Evolutionary conservation across 2,329 filamentous ascomycete species (phyloP).

Genomic region (Fusarium sp.): DNA sequence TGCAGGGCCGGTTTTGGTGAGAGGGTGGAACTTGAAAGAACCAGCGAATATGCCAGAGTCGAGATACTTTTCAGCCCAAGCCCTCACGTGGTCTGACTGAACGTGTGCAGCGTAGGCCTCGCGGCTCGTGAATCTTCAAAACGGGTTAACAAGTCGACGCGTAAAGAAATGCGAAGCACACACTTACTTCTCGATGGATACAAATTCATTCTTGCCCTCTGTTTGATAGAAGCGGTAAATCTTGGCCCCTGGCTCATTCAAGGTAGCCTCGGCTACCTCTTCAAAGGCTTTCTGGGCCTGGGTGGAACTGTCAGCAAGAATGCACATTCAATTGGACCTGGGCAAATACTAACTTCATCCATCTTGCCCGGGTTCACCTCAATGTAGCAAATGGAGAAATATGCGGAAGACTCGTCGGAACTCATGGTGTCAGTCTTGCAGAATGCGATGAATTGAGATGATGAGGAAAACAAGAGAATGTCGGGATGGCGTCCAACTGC

Average conservation of each 20-base stretch:
- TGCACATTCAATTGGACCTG: neutral
- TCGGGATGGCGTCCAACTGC: too few species aligned
- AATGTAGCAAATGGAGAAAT: neutral
- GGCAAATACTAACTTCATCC: neutral
- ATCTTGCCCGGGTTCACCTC: neutral
- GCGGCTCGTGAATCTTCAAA: neutral
- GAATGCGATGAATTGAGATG: too few species aligned
- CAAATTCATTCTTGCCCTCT: neutral
- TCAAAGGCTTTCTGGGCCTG: neutral
- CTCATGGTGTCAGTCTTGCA: too few species aligned
- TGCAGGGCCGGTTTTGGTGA: neutral
- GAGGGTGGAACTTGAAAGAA: neutral
- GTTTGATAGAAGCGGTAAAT: neutral
- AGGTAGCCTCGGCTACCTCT: neutral
- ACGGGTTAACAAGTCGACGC: neutral
- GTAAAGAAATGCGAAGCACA: neutral
- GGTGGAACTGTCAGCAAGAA: neutral
- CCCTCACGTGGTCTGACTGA: neutral
- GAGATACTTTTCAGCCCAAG: neutral
- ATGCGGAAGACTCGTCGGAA: neutral
- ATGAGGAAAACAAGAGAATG: too few species aligned
- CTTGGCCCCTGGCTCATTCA: neutral
- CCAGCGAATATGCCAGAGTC: neutral
- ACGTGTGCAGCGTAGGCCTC: neutral
- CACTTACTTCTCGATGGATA: neutral